These are phyloP conservation scores for Vaccinium macrocarpon DNA, from an alignment of 148 eudicot genomes.

Conservation along the genomic window DNA sequence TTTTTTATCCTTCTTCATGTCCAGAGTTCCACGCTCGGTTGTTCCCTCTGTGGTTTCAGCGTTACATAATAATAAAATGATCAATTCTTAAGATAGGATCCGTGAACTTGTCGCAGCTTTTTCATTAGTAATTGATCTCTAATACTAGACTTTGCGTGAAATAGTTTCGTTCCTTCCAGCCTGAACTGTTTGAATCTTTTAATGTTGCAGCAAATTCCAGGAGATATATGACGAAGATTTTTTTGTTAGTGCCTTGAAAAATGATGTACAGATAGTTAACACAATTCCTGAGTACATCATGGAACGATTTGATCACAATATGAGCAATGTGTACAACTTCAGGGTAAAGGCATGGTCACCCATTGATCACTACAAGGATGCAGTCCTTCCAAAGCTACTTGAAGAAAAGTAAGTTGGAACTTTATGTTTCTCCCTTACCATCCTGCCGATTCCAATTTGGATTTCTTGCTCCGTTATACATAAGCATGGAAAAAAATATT, in stretches of 20 bases:
- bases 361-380: conserved; percentile 67
- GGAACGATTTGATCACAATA: conserved; percentile 85
- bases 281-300: conserved; percentile 73
- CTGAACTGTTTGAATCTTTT: conserved; percentile 10
- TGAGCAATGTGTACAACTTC: conserved; percentile 91
- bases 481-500: background rate
- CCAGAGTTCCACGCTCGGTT: background rate
- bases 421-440: background rate
- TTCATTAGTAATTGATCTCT: background rate
- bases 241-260: conserved; percentile 62
- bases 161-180: background rate
- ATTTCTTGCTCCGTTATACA: background rate
- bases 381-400: conserved; percentile 84
- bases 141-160: background rate
- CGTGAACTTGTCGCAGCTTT: background rate
- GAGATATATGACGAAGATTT: conserved; percentile 85
- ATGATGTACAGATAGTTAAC: conserved; percentile 79
- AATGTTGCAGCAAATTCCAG: conserved; percentile 75
- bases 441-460: conserved; percentile 1
- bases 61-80: background rate
- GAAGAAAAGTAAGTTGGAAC: conserved; percentile 82
- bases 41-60: background rate
- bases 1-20: background rate
- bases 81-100: conserved; percentile 1
- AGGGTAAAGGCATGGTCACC: conserved; percentile 95